phyloP scores from a whole-genome alignment of 768 basidiomycete species.

The Collybia sp. region DNA sequence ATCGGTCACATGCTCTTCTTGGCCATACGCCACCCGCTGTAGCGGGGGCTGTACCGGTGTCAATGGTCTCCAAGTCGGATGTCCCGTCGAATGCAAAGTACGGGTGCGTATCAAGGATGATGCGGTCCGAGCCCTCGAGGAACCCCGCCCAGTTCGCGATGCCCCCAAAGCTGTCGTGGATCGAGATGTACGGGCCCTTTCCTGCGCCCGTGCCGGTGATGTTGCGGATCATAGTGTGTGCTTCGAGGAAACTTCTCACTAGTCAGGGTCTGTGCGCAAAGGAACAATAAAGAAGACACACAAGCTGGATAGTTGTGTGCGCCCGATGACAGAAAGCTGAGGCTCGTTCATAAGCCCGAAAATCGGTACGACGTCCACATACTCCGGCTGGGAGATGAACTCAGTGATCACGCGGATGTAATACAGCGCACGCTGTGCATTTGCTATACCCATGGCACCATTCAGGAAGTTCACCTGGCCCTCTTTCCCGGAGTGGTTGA shows the following conservation, averaged over 20 bases:
- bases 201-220: slow-evolving; percentile 75
- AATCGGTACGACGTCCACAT: slow-evolving; percentile 57
- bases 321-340: slow-evolving; percentile 51
- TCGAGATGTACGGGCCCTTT: slow-evolving; percentile 52
- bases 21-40: slow-evolving; percentile 38
- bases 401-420: slow-evolving; percentile 74
- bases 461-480: slow-evolving; percentile 65
- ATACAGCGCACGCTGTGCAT: slow-evolving; percentile 75
- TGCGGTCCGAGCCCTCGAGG: slow-evolving; percentile 30
- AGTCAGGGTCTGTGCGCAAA: too few species aligned
- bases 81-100: slow-evolving; percentile 44
- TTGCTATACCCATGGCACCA: slow-evolving; percentile 82
- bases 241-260: slow-evolving; percentile 43
- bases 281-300: slow-evolving; percentile 27
- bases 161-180: slow-evolving; percentile 44
- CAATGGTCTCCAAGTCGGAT: slow-evolving; percentile 23
- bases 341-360: slow-evolving; percentile 70
- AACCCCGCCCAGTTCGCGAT: slow-evolving; percentile 27
- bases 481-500: slow-evolving; percentile 59
- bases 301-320: slow-evolving; percentile 52
- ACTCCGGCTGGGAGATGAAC: slow-evolving; percentile 79
- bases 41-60: slow-evolving; percentile 19
- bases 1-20: slow-evolving; percentile 39
- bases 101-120: slow-evolving; percentile 35
- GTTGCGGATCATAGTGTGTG: slow-evolving; percentile 59